Conservation (phyloP, 768 basidiomycete species). For the Trametes gibbosa region DNA sequence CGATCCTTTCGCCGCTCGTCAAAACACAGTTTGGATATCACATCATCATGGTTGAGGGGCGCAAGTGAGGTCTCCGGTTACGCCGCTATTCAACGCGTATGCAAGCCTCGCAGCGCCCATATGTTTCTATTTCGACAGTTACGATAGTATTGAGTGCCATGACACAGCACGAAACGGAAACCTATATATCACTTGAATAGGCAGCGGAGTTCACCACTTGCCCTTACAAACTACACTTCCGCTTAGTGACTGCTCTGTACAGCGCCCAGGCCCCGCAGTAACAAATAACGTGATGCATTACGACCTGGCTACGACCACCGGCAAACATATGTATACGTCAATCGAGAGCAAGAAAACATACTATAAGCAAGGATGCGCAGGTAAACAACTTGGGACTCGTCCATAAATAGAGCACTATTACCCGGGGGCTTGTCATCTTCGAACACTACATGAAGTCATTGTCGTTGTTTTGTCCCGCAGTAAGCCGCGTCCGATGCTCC, state of each 20-base stretch:
- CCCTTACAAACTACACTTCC: too few species aligned
- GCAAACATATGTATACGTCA: conserved; percentile 1
- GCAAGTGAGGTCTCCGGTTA: conserved; percentile 40
- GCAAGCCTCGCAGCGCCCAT: background rate
- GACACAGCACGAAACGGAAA: too few species aligned
- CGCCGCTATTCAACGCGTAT: background rate
- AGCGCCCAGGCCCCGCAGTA: too few species aligned
- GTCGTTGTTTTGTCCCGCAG: conserved; percentile 15
- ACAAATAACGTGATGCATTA: background rate
- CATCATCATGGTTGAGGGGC: conserved; percentile 89
- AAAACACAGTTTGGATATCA: conserved; percentile 87
- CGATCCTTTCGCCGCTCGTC: conserved; percentile 65
- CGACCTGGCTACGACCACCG: background rate
- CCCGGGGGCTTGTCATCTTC: too few species aligned
- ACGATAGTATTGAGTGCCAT: background rate
- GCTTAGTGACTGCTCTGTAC: too few species aligned
- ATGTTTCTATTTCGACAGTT: too few species aligned
- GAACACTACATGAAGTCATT: conserved; percentile 18
- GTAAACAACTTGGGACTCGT: background rate
- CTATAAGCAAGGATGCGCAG: background rate
- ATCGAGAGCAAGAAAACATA: background rate
- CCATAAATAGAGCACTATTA: conserved; percentile 1
- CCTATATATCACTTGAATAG: too few species aligned
- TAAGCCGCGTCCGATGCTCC: conserved; percentile 24
- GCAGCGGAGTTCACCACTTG: too few species aligned